Evolutionary conservation across 2,329 filamentous ascomycete genomes (phyloP), one percentile per base, ranked within the genome.

Genomic region (Trichocomaceae sp.): DNA sequence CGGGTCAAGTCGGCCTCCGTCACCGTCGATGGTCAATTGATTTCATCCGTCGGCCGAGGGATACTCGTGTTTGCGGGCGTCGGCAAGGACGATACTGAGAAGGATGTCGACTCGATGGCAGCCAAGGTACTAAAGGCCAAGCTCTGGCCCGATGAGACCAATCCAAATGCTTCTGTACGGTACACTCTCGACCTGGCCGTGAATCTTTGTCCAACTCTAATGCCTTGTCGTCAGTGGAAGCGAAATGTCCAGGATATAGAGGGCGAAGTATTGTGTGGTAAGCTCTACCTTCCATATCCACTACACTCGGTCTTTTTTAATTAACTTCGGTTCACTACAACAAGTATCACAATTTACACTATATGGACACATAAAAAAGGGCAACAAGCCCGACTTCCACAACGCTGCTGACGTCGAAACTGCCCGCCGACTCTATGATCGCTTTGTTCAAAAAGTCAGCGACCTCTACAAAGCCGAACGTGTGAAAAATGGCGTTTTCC

Each of bases 331-430:
- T n/a, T 7, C 23, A 26, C 26, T 22, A 19, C 48, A 59, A 55
- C 35, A 66, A 95, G 92, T 99, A 46, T 97, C 93, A 13, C 93
- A 99, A 73, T 99, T 99, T 68, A 99, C 93, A 2, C 81, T 99
- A 9, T 80, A 95, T 49, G 95, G 90, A 47, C 87, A 86, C 46
- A 91, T 91, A n/a, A 95, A 91, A 68, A 97, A 97, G 72, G 92
- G 92, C 59, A 91, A 84, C 67, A 97, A 95, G 71, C 95, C 93
- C 33, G 88, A 95, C 69, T 99, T 99, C 64, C 92, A 96, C 69
- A 88, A 87, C 12, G 91, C 93, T 5, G 85, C 92, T 58, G 83
- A 83, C 47, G 85, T 86, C 3, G 83, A 88, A 10, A 83, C 91
- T 55, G 93, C 92, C 22, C 88, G 84, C 63, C 80, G 80, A 58